These are phyloP conservation scores for Capsicum baccatum DNA, from an alignment of 257 asterid species.

Conservation along the genomic window DNA sequence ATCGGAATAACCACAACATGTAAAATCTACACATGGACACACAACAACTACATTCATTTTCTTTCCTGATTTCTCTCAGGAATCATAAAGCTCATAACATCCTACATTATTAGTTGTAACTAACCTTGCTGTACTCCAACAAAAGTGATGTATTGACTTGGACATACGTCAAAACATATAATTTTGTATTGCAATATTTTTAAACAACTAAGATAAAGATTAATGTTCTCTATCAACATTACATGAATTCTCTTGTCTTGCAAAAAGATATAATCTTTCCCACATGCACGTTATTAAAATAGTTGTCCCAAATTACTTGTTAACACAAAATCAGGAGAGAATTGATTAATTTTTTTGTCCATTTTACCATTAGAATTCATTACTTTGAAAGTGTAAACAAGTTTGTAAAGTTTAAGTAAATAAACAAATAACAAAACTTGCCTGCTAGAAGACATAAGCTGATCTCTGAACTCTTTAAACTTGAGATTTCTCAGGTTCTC, in stretches of 20 bases:
- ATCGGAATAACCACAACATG: background rate
- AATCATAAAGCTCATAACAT: background rate
- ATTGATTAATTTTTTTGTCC: too few species aligned
- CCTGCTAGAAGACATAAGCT: slow-evolving; percentile 90
- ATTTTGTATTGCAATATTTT: background rate
- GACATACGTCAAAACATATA: background rate
- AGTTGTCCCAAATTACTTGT: too few species aligned
- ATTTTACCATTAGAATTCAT: too few species aligned
- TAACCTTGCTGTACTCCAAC: background rate
- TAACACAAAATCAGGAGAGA: too few species aligned
- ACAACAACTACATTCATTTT: too few species aligned
- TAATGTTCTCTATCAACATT: too few species aligned
- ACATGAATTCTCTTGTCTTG: too few species aligned
- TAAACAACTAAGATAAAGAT: background rate
- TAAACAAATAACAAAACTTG: slow-evolving; percentile 23
- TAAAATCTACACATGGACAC: background rate
- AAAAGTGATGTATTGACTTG: background rate
- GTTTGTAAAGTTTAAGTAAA: background rate
- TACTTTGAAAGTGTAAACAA: too few species aligned
- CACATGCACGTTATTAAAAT: too few species aligned
- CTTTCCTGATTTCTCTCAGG: background rate
- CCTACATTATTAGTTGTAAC: background rate
- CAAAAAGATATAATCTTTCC: too few species aligned
- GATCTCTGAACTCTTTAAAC: slow-evolving; percentile 90
- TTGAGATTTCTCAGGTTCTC: slow-evolving; percentile 98